Conservation (phyloP, 2,329 filamentous ascomycete genomes). For the Hypoxylon sp. region DNA sequence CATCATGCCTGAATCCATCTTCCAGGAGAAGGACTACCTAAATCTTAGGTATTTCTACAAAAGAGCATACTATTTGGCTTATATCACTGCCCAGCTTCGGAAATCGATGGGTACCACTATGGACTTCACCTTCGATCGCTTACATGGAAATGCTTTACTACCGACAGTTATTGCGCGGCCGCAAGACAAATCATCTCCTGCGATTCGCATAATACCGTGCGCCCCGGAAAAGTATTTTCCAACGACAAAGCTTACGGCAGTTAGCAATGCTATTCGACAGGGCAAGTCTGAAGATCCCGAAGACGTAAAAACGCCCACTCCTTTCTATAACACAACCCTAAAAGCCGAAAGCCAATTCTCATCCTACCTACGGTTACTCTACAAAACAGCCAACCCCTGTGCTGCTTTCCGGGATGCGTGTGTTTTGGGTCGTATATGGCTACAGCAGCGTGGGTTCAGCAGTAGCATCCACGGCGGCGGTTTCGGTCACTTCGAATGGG, state of each 20-base stretch:
- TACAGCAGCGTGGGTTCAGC: conserved; percentile 85
- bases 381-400: conserved; percentile 76
- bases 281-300: conserved; percentile 60
- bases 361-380: conserved; percentile 79
- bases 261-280: conserved; percentile 75
- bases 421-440: conserved; percentile 86
- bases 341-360: conserved; percentile 81
- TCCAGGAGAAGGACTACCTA: conserved; percentile 94
- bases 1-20: conserved; percentile 81
- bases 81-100: conserved; percentile 78
- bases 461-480: conserved; percentile 79
- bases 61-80: conserved; percentile 89
- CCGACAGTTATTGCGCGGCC: conserved; percentile 70
- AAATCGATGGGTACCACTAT: conserved; percentile 65
- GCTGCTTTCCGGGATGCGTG: conserved; percentile 84
- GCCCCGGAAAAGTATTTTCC: conserved; percentile 77
- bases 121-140: conserved; percentile 70
- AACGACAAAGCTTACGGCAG: conserved; percentile 75
- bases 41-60: conserved; percentile 97
- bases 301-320: conserved; percentile 66
- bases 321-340: conserved; percentile 90
- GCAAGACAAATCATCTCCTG: conserved; percentile 50
- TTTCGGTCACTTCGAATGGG: conserved; percentile 95
- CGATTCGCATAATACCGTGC: conserved; percentile 82
- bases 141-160: conserved; percentile 80